Conservation (phyloP, 257 asterid species). For the Forsythia suspensa region DNA sequence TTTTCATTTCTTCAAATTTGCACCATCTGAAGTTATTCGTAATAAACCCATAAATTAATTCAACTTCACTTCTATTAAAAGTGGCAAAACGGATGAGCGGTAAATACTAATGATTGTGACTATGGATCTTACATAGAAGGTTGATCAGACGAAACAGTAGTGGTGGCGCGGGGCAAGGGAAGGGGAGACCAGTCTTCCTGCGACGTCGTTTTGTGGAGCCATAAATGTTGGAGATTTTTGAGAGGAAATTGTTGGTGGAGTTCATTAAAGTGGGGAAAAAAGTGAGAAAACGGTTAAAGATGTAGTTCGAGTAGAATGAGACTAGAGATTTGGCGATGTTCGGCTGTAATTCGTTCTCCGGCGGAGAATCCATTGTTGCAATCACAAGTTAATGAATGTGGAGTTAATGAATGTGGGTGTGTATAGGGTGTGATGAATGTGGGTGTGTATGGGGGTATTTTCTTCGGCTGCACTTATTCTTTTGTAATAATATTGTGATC, state of each 20-base stretch:
- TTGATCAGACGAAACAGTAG: slow-evolving; percentile 44
- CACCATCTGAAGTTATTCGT: neutral
- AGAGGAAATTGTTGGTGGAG: slow-evolving; percentile 30
- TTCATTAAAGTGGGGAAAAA: slow-evolving; percentile 41
- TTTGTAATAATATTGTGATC: too few relatives aligned
- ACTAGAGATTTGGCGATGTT: slow-evolving; percentile 32
- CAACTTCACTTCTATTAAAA: neutral
- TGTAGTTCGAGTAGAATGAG: slow-evolving; percentile 55
- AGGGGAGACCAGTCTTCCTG: slow-evolving; percentile 68
- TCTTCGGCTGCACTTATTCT: too few relatives aligned
- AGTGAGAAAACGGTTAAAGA: slow-evolving; percentile 44
- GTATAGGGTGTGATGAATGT: too few relatives aligned
- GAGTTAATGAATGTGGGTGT: too few relatives aligned
- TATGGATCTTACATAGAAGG: slow-evolving; percentile 29
- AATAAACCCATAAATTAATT: neutral
- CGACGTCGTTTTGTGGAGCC: slow-evolving; percentile 50
- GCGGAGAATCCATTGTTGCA: slow-evolving; percentile 39
- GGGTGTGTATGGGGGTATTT: too few relatives aligned
- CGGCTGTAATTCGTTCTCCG: slow-evolving; percentile 32
- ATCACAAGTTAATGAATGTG: neutral
- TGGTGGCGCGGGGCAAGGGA: slow-evolving; percentile 62
- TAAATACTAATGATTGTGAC: neutral
- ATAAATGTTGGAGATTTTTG: slow-evolving; percentile 39
- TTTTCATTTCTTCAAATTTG: neutral
- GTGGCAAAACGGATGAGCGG: neutral